phyloP scores from a whole-genome alignment of 1,284 basidiomycete genomes.

The Sporisorium scitamineum region DNA sequence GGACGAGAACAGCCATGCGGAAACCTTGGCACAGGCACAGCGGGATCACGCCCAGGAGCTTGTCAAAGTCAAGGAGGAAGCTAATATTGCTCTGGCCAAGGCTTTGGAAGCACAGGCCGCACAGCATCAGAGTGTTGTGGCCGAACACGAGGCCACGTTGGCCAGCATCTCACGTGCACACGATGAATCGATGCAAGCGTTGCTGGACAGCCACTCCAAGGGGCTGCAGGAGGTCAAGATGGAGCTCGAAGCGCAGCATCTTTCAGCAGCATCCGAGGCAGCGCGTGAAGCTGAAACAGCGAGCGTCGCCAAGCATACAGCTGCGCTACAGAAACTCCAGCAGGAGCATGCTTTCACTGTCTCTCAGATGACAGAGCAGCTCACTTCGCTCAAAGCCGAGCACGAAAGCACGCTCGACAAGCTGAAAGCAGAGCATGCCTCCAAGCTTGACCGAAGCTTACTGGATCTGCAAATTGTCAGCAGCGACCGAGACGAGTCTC shows the following conservation, averaged over 20 bases:
- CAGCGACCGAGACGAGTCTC: slow-evolving; percentile 37
- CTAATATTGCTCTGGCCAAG: slow-evolving; percentile 17
- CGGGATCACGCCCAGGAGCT: slow-evolving; percentile 31
- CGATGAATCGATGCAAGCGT: slow-evolving; percentile 8
- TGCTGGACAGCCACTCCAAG: slow-evolving; percentile 23
- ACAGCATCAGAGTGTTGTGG: slow-evolving; percentile 22
- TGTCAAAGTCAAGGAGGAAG: slow-evolving; percentile 32
- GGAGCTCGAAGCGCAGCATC: slow-evolving; percentile 51
- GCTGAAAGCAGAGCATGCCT: slow-evolving; percentile 27
- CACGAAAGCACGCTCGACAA: slow-evolving; percentile 20
- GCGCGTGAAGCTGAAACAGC: slow-evolving; percentile 24
- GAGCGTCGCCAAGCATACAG: slow-evolving; percentile 15
- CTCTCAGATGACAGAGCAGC: slow-evolving; percentile 7
- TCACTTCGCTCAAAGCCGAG: slow-evolving; percentile 14
- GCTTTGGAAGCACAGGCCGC: slow-evolving; percentile 40
- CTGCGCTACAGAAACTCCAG: slow-evolving; percentile 22
- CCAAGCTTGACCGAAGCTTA: slow-evolving; percentile 37
- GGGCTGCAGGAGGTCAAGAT: slow-evolving; percentile 18
- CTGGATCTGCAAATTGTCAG: slow-evolving; percentile 40
- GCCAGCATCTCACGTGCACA: slow-evolving; percentile 20
- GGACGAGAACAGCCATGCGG: slow-evolving; percentile 19
- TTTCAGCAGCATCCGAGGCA: slow-evolving; percentile 29
- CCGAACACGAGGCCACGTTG: slow-evolving; percentile 24
- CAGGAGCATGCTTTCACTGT: slow-evolving; percentile 26
- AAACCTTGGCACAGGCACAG: slow-evolving; percentile 19